phyloP scores from a whole-genome alignment of 768 basidiomycete genomes.

The Favolaschia claudopus region DNA sequence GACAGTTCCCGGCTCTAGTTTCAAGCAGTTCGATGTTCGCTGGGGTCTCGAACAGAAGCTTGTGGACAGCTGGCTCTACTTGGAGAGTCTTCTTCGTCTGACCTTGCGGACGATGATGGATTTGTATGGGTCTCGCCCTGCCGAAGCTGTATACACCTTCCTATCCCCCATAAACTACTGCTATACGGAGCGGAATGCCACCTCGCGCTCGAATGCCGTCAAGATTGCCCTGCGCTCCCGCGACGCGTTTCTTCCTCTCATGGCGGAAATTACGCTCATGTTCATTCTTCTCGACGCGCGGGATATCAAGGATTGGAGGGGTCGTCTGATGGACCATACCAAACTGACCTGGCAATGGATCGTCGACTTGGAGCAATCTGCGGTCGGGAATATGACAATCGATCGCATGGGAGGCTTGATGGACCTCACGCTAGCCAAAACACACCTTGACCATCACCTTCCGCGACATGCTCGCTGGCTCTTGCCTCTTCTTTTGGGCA shows the following conservation, averaged over 20 bases:
- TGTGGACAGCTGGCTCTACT: constrained; percentile 14
- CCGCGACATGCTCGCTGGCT: constrained; percentile 20
- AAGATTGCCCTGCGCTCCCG: constrained; percentile 13
- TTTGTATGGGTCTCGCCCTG: constrained; percentile 10
- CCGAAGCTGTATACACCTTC: constrained; percentile 6
- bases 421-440: constrained; percentile 14
- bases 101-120: constrained; percentile 9
- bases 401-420: constrained; percentile 23
- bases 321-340: background rate
- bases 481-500: constrained; percentile 10
- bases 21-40: background rate
- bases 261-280: constrained; percentile 14
- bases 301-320: constrained; percentile 12
- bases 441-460: constrained; percentile 12
- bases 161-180: constrained; percentile 8
- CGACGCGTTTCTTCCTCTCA: constrained; percentile 22
- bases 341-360: constrained; percentile 16
- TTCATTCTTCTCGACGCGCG: constrained; percentile 16
- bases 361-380: constrained; percentile 17
- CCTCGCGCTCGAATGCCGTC: constrained; percentile 2
- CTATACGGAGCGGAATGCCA: constrained; percentile 13
- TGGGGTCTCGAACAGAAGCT: constrained; percentile 17
- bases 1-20: too few species aligned
- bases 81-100: constrained; percentile 21
- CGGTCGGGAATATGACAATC: constrained; percentile 16